phyloP scores from a whole-genome alignment of 2,329 filamentous ascomycete genomes.

The Pleochaeta shiraiana region DNA sequence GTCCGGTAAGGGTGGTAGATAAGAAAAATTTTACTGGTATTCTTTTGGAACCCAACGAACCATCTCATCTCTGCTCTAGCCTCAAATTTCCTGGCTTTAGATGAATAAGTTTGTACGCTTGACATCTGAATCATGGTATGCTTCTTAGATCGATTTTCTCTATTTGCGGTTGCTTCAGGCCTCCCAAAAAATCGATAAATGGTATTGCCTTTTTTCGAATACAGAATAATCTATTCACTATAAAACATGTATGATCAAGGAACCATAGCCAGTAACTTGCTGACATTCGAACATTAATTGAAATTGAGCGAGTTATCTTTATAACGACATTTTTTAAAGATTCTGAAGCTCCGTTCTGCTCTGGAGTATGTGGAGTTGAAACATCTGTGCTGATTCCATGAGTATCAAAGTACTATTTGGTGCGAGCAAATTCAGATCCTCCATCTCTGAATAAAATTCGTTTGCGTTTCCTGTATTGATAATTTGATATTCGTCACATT shows the following conservation, averaged over 20 bases:
- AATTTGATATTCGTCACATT: too few species aligned
- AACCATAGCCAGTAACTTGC: neutral
- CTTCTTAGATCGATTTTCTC: neutral
- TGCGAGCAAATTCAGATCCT: neutral
- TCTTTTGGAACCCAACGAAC: neutral
- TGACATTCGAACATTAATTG: neutral
- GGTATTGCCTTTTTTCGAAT: neutral
- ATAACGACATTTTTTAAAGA: neutral
- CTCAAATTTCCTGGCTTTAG: neutral
- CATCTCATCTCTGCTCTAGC: neutral
- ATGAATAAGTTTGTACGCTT: neutral
- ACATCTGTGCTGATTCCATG: neutral
- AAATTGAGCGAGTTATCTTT: neutral
- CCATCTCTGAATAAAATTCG: neutral
- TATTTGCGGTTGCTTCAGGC: neutral
- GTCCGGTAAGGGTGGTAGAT: neutral
- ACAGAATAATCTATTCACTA: neutral
- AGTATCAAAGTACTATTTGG: neutral
- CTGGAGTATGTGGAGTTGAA: neutral
- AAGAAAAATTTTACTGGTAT: neutral
- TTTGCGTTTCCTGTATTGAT: neutral
- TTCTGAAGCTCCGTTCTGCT: neutral
- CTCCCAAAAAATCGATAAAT: neutral
- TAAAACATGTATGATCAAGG: neutral
- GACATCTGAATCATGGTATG: neutral